Conservation (phyloP, 2,329 filamentous ascomycete species). For the Ophiostoma himal-ulmi region DNA sequence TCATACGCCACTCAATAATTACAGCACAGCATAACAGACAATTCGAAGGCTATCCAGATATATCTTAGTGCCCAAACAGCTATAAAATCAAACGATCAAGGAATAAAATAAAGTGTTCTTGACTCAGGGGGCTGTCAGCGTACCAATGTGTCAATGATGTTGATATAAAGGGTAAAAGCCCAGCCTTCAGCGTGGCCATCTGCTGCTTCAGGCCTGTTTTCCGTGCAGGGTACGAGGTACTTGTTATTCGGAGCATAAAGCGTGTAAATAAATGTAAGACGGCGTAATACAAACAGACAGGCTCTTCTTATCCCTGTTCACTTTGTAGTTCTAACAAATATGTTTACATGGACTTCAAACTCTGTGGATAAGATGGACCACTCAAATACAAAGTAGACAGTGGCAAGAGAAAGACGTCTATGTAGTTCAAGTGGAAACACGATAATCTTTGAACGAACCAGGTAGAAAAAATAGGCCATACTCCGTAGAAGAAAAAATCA, state of each 20-base stretch:
- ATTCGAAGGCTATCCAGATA: no score
- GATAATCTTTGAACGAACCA: neutral
- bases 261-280: neutral
- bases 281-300: neutral
- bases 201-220: neutral
- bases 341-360: no score
- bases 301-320: neutral
- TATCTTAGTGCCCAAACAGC: no score
- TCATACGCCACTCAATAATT: no score
- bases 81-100: no score
- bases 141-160: neutral
- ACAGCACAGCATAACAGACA: no score
- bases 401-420: neutral
- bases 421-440: no score
- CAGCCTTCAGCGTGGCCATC: neutral
- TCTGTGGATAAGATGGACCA: neutral
- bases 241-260: neutral
- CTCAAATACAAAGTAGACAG: neutral
- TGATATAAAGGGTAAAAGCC: neutral
- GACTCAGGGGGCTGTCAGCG: neutral
- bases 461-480: neutral
- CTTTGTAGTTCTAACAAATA: neutral
- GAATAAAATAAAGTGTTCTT: neutral
- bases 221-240: neutral
- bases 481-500: no score